A percentile compares a stretch with the other conserved stretches of the same genome.
Evolutionary conservation across 2,329 filamentous ascomycete genomes (phyloP).

Genomic region (Fusarium austroafricanum): DNA sequence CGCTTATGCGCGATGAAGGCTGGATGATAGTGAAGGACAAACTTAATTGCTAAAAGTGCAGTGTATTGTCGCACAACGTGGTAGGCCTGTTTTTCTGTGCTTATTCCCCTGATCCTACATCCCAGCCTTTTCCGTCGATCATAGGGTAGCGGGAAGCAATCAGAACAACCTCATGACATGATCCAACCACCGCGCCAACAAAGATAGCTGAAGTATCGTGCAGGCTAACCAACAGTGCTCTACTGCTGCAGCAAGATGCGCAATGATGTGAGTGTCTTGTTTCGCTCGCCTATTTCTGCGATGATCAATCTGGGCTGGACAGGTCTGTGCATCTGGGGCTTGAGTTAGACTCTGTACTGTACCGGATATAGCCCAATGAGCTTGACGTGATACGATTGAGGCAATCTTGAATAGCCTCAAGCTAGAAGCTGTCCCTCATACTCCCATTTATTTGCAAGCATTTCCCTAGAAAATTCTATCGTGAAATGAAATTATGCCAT

Average conservation of each 20-base stretch:
- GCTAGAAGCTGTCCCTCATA: background rate
- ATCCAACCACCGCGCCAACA: constrained; percentile 9
- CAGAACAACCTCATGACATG: constrained; percentile 9
- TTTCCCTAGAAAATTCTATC: background rate
- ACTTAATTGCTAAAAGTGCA: background rate
- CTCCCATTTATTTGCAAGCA: background rate
- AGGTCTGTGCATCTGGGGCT: constrained; percentile 21
- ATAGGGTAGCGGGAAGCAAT: constrained; percentile 2
- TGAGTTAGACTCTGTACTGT: constrained; percentile 28
- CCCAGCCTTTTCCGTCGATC: constrained; percentile 23
- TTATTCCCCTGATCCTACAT: background rate
- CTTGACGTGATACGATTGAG: constrained; percentile 18
- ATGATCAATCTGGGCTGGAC: constrained; percentile 25
- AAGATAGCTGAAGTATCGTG: constrained; percentile 11
- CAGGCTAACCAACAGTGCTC: constrained; percentile 26
- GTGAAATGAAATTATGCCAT: background rate
- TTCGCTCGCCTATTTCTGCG: constrained; percentile 28
- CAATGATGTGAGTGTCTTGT: constrained; percentile 44
- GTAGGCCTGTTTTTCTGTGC: constrained; percentile 9
- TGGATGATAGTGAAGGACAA: constrained; percentile 1
- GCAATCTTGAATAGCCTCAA: constrained; percentile 8
- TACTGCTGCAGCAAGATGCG: constrained; percentile 30
- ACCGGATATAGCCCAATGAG: constrained; percentile 5
- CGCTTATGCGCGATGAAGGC: constrained; percentile 18
- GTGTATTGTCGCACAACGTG: constrained; percentile 20